Evolutionary conservation across 2,329 filamentous ascomycete genomes (phyloP), one percentile per base, ranked within the genome.

Genomic region (Apiospora kogelbergensis): DNA sequence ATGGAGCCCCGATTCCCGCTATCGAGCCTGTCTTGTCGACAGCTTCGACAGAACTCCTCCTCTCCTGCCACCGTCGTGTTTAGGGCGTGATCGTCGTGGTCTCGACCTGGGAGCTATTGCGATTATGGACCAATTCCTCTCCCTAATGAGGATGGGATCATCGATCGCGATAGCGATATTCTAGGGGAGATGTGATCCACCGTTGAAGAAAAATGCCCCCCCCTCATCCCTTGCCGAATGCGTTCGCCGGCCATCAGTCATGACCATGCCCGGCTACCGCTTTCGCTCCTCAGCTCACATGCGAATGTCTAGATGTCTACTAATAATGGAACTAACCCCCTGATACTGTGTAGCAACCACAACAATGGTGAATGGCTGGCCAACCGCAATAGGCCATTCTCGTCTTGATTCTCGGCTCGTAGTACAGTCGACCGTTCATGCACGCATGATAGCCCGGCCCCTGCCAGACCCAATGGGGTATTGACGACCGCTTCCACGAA

Each of bases 151-250:
- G 26, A 37, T 60, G 30, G 26, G 53, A 60, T 60, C 53, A 60
- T 60, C 53, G 53, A 60, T 60, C 53, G 26, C 53, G 53, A 60
- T 60, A 60, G 20, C 26, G 53, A 60, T 60, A 60, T 60, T 60
- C n/a, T 60, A n/a, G 2, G 30, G 20, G n/a, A 60, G 53, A 60
- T 37, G 33, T 37, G 53, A 60, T 60, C 53, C 53, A 60, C 53
- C 53, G 30, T 22, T 60, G 9, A 37, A 37, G 53, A 60, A 60
- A 53, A 37, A 60, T 57, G 30, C 30, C 53, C 30, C 10, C 24
- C 46, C 11, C 10, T 22, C 46, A 53, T 57, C 48, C 26, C 48
- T 57, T 57, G 26, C 48, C 48, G 26, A 53, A 53, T 4, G 15
- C 46, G 11, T 30, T 24, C 46, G 46, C 46, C 24, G 24, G 46